These are phyloP conservation scores for Microdochium bolleyi DNA, from an alignment of 2,329 filamentous ascomycete species.

Conservation along the genomic window DNA sequence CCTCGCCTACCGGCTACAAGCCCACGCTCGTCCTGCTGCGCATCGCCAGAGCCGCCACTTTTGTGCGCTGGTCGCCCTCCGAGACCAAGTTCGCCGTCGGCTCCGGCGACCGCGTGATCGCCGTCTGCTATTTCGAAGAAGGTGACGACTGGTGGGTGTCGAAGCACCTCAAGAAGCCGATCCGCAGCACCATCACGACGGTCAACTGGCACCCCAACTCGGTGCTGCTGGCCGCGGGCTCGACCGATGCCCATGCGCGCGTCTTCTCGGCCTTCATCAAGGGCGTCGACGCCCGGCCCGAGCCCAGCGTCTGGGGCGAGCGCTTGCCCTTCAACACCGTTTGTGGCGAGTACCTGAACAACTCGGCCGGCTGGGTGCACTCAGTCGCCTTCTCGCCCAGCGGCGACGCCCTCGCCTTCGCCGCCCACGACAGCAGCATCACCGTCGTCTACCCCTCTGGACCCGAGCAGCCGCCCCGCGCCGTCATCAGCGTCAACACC, in stretches of 20 bases:
- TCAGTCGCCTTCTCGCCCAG: constrained; percentile 87
- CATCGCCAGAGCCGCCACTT: constrained; percentile 94
- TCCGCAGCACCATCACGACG: constrained; percentile 91
- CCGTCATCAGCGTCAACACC: constrained; percentile 84
- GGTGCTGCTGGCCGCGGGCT: constrained; percentile 86
- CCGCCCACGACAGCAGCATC: constrained; percentile 90
- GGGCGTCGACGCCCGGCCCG: constrained; percentile 78
- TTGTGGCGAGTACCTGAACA: constrained; percentile 92
- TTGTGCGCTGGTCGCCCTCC: constrained; percentile 92
- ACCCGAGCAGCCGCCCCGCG: constrained; percentile 81
- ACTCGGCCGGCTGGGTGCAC: constrained; percentile 95
- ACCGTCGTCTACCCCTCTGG: constrained; percentile 92
- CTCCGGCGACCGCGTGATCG: constrained; percentile 89
- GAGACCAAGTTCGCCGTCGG: constrained; percentile 98
- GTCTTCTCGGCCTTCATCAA: constrained; percentile 97
- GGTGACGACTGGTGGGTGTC: constrained; percentile 99
- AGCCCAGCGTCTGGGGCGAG: constrained; percentile 89
- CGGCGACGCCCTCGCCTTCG: constrained; percentile 88
- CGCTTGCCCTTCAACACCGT: constrained; percentile 96
- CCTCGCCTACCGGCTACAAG: constrained; percentile 86
- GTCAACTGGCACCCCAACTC: constrained; percentile 97
- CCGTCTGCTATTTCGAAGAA: constrained; percentile 97
- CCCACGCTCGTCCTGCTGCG: constrained; percentile 93
- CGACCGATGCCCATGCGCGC: constrained; percentile 92
- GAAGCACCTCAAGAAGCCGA: constrained; percentile 98